Base-by-base conservation (phyloP, 495 filamentous ascomycete species). In the Hyaloscypha finlandica region DNA sequence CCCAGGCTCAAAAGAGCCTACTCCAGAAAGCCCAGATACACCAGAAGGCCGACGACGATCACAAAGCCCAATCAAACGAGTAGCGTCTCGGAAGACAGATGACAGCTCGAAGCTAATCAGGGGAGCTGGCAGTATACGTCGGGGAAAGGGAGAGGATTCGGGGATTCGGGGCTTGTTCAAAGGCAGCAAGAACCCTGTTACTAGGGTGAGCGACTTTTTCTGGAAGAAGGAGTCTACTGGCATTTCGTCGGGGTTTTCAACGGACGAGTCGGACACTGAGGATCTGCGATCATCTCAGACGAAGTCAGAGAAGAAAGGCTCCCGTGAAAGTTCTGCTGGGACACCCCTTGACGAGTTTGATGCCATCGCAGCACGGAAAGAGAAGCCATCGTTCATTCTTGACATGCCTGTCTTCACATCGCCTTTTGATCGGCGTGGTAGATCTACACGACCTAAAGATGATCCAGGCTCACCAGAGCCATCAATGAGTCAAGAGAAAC, bases 141-240 rank as follows among this genome's bases (percentile, higher is more conserved):
- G 69, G 73, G 35, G 22, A 12, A 59, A 74, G 63, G 33, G 66
- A 61, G 67, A 69, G 61, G 53, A 74, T 25, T 12, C 58, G 30
- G 73, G 70, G 25, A 71, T 86, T 14, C 78, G 79, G 48, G 83
- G 83, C 8, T 80, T 88, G 19, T 78, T 88, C 66, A 88, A 87
- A 74, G 81, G 76, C 80, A 20, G 81, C 84, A n/a, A 83, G 80
- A 84, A 81, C 66, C 84, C 87, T 67, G 84, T 88, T 1, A 80
- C 82, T 0, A 83, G 81, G 72, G 82, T 88, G 61, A 84, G 86
- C 30, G 84, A 86, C 65, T 74, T 83, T 39, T 78, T 89, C 8
- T 77, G 79, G 77, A 72, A 78, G 64, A 86, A 84, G 65, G 86
- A 87, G 29, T 48, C 77, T 59, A 48, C 37, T 19, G 68, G 68